phyloP scores from a whole-genome alignment of 495 filamentous ascomycete genomes.

The Aspergillus olivimuriae region DNA sequence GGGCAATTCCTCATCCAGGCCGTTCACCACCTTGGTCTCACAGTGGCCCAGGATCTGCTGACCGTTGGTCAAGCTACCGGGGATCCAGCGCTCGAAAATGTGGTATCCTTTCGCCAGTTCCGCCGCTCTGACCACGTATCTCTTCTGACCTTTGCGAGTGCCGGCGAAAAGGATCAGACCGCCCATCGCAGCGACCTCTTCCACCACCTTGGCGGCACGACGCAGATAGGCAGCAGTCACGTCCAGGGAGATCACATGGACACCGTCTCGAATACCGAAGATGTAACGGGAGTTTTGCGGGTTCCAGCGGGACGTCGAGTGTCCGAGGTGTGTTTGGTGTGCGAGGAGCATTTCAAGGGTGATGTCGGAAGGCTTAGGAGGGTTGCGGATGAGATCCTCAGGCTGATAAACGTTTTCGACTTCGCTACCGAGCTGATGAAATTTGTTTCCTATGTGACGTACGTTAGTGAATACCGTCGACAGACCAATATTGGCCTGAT shows the following conservation, averaged over 20 bases:
- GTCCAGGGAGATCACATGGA: slow-evolving; percentile 93
- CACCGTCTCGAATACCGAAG: slow-evolving; percentile 79
- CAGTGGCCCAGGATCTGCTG: slow-evolving; percentile 72
- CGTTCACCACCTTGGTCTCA: slow-evolving; percentile 62
- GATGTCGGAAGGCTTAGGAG: slow-evolving; percentile 69
- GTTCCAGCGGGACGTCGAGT: slow-evolving; percentile 91
- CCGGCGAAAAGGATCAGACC: slow-evolving; percentile 90
- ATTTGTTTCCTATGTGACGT: slow-evolving; percentile 20
- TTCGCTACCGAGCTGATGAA: slow-evolving; percentile 25
- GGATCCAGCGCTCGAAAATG: slow-evolving; percentile 90
- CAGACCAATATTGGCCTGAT: too few relatives aligned
- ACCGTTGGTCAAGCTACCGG: slow-evolving; percentile 88
- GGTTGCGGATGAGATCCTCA: slow-evolving; percentile 57
- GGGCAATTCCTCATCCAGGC: slow-evolving; percentile 57
- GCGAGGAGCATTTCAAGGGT: slow-evolving; percentile 91
- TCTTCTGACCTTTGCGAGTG: slow-evolving; percentile 70
- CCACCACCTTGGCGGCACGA: slow-evolving; percentile 81
- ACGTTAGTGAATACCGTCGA: too few relatives aligned
- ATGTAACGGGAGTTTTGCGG: slow-evolving; percentile 93
- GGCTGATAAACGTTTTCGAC: slow-evolving; percentile 52
- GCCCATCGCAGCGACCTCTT: slow-evolving; percentile 74
- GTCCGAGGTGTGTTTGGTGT: slow-evolving; percentile 84
- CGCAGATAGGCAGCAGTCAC: slow-evolving; percentile 79
- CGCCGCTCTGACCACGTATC: slow-evolving; percentile 73
- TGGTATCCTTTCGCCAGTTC: slow-evolving; percentile 73